phyloP scores from a whole-genome alignment of 2,329 filamentous ascomycete species.

The Arthrinium phaeospermum region DNA sequence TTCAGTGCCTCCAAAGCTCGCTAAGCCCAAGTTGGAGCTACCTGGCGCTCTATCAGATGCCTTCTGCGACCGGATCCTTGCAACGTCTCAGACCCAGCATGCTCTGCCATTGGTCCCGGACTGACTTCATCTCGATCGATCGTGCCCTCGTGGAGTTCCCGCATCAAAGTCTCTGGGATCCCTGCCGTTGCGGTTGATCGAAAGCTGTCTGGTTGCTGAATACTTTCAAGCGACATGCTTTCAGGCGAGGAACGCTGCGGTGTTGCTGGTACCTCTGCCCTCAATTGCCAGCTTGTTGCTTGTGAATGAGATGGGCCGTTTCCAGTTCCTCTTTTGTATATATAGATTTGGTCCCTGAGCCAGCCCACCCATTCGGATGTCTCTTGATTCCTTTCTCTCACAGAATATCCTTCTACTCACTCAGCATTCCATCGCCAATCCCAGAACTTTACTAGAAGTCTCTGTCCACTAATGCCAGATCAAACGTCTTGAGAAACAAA shows the following conservation, averaged over 20 bases:
- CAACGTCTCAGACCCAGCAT: conserved; percentile 25
- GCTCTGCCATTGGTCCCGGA: conserved; percentile 28
- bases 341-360: conserved; percentile 15
- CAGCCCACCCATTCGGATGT: background rate
- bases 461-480: background rate
- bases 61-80: conserved; percentile 23
- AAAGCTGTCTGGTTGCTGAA: conserved; percentile 21
- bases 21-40: conserved; percentile 23
- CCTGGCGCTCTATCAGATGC: conserved; percentile 29
- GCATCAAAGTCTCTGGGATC: conserved; percentile 33
- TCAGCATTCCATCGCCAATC: background rate
- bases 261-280: background rate
- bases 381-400: background rate
- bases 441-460: conserved; percentile 17
- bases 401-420: conserved; percentile 1
- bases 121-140: conserved; percentile 35
- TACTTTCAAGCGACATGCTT: conserved; percentile 24
- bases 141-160: conserved; percentile 31
- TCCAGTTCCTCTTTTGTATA: conserved; percentile 4
- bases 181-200: conserved; percentile 28
- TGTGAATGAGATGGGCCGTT: conserved; percentile 13
- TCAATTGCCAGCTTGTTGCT: conserved; percentile 14
- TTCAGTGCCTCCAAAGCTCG: background rate
- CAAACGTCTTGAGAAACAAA: background rate
- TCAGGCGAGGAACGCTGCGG: background rate